Conservation (phyloP, 108 stramenopile genomes). For the Nannochloropsis gaditana region DNA sequence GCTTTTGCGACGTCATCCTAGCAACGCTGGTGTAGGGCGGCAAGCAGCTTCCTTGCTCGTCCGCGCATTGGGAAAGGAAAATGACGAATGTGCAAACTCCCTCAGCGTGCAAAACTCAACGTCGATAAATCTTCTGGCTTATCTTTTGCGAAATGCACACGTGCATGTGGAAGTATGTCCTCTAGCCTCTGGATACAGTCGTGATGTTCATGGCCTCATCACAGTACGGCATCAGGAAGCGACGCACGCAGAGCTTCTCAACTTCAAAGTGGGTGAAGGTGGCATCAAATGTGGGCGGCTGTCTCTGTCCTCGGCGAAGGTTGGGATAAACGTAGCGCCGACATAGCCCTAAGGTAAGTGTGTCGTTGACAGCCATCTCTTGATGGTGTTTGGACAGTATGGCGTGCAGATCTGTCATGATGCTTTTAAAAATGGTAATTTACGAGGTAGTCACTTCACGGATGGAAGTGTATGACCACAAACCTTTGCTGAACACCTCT, state of each 20-base stretch:
- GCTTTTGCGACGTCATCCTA: background rate
- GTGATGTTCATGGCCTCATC: constrained; percentile 13
- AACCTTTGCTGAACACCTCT: constrained; percentile 12
- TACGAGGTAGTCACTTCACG: constrained; percentile 17
- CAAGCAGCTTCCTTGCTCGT: background rate
- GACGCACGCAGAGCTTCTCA: background rate
- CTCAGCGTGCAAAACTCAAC: background rate
- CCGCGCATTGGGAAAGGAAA: background rate
- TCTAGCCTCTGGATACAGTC: constrained; percentile 5
- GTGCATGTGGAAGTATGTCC: background rate
- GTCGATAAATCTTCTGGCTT: background rate
- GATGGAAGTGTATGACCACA: constrained; percentile 18
- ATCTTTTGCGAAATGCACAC: background rate
- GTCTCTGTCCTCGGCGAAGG: background rate
- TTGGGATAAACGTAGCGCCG: background rate
- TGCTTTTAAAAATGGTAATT: background rate
- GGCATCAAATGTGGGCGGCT: constrained; percentile 6
- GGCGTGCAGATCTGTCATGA: background rate
- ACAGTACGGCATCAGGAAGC: background rate
- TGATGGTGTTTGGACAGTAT: background rate
- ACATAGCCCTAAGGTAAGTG: background rate
- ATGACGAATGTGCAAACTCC: background rate
- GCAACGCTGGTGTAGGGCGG: background rate
- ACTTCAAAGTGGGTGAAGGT: background rate
- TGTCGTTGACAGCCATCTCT: background rate